Evolutionary conservation across 441 rosid species (phyloP).

Genomic region (Jatropha podagrica): DNA sequence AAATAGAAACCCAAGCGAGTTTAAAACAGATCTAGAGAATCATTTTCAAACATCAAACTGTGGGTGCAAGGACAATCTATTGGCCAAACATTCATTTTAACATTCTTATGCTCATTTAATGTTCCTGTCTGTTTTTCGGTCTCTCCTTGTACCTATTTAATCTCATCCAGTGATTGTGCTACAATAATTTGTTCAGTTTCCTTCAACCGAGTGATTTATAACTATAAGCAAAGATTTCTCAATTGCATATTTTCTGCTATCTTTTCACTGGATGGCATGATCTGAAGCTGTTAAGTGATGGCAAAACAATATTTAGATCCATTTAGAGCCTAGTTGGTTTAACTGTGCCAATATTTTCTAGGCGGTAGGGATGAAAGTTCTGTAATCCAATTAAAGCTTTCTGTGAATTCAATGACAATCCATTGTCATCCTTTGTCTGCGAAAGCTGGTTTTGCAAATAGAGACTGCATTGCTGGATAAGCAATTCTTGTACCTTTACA

Average conservation of each 20-base stretch:
- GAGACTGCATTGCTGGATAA: not conserved
- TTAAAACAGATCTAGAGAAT: not conserved
- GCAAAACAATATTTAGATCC: not conserved
- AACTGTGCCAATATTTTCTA: no score
- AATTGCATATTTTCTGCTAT: not conserved
- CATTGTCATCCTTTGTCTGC: not conserved
- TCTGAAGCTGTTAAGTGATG: not conserved
- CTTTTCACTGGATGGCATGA: not conserved
- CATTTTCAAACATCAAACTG: not conserved
- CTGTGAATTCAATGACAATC: not conserved
- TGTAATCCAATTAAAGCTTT: not conserved
- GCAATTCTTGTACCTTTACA: slow-evolving; percentile 56
- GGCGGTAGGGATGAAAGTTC: not conserved
- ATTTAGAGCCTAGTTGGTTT: not conserved
- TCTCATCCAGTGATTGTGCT: not conserved
- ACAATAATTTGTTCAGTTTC: not conserved
- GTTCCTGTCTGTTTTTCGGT: not conserved
- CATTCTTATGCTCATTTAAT: not conserved
- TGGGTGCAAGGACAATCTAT: not conserved
- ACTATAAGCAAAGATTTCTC: not conserved
- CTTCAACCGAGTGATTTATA: not conserved
- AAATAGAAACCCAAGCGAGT: not conserved
- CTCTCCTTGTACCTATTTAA: not conserved
- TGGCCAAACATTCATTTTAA: not conserved
- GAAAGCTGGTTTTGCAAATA: not conserved